Conservation (phyloP, 257 asterid genomes). For the Sherardia arvensis region DNA sequence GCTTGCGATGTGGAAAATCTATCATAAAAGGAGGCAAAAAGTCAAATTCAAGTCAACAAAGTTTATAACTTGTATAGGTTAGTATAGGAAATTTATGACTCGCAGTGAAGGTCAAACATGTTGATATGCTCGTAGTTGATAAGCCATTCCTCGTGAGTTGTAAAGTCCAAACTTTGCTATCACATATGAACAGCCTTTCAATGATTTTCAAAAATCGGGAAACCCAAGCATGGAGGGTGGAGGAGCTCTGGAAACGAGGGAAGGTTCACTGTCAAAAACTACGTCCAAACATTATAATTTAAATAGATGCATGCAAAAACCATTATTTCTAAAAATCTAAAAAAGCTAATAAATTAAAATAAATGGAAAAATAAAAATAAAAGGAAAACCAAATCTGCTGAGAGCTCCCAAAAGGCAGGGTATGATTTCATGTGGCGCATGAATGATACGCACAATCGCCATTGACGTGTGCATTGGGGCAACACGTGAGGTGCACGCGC, state of each 20-base stretch:
- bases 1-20: slow-evolving; percentile 98
- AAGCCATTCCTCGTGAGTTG: slow-evolving; percentile 81
- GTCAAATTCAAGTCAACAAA: neutral
- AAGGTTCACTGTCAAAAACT: slow-evolving; percentile 82
- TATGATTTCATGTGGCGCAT: too few relatives aligned
- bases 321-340: too few relatives aligned
- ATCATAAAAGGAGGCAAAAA: slow-evolving; percentile 17
- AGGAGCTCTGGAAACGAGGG: slow-evolving; percentile 78
- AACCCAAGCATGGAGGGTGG: slow-evolving; percentile 65
- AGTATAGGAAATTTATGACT: slow-evolving; percentile 20
- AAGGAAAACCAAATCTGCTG: too few relatives aligned
- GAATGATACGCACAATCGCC: too few relatives aligned
- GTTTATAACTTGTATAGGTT: slow-evolving; percentile 6
- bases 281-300: slow-evolving; percentile 68
- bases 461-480: too few relatives aligned
- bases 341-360: too few relatives aligned
- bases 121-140: slow-evolving; percentile 72
- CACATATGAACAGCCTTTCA: slow-evolving; percentile 66
- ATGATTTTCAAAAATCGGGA: slow-evolving; percentile 48
- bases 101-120: slow-evolving; percentile 87
- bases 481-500: too few relatives aligned
- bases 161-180: slow-evolving; percentile 72
- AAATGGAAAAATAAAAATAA: too few relatives aligned
- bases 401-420: too few relatives aligned
- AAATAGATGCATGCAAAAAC: too few relatives aligned